phyloP scores from a whole-genome alignment of 1,284 basidiomycete genomes.

The Apiotrichum laibachii region DNA sequence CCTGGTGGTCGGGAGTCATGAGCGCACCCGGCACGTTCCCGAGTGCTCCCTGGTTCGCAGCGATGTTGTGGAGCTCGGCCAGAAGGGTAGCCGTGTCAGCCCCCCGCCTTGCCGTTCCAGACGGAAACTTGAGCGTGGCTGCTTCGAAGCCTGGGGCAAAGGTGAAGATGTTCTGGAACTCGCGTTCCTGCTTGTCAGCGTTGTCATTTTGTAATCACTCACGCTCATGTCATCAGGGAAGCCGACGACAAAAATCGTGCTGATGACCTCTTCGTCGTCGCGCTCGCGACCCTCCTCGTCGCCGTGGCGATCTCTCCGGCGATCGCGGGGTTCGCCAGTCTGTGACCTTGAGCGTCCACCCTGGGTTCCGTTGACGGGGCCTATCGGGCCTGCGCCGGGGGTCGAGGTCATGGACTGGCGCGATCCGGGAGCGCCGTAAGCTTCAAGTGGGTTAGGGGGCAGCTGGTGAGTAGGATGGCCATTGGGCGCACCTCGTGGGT shows the following conservation, averaged over 20 bases:
- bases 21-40: background rate
- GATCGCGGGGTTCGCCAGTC: conserved; percentile 21
- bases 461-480: conserved; percentile 24
- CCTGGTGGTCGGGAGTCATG: conserved; percentile 17
- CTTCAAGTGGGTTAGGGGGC: conserved; percentile 24
- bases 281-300: conserved; percentile 34
- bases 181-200: conserved; percentile 68
- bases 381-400: conserved; percentile 13
- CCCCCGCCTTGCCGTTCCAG: conserved; percentile 35
- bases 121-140: conserved; percentile 91
- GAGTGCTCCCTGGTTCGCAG: conserved; percentile 30
- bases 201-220: conserved; percentile 43
- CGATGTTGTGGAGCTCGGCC: conserved; percentile 42
- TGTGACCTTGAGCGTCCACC: conserved; percentile 17
- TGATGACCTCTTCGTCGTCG: conserved; percentile 76
- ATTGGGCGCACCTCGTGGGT: conserved; percentile 15
- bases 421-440: conserved; percentile 21
- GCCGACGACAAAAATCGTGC: conserved; percentile 96
- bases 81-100: conserved; percentile 31
- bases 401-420: conserved; percentile 25
- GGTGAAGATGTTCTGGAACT: conserved; percentile 99
- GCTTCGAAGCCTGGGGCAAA: conserved; percentile 95
- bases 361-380: conserved; percentile 10
- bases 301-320: conserved; percentile 21
- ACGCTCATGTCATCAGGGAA: conserved; percentile 99